These are phyloP conservation scores for Phialocephala subalpina DNA, from an alignment of 2,329 filamentous ascomycete genomes.

Conservation along the genomic window DNA sequence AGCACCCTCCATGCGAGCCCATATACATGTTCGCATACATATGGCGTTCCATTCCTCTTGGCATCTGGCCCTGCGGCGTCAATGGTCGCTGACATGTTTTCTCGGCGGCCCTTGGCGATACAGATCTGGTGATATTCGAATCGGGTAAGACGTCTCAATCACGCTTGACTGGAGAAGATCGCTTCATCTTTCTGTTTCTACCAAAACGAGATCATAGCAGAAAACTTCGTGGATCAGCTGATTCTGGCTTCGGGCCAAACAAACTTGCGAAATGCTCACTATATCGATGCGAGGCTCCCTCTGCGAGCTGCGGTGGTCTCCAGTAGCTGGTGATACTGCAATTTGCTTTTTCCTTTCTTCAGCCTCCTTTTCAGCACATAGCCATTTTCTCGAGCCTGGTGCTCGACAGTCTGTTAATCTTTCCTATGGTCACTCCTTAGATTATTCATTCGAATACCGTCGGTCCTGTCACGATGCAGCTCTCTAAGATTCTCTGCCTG, in stretches of 20 bases:
- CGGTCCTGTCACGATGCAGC: slow-evolving; percentile 17
- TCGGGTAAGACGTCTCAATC: not conserved
- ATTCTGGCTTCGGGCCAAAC: not conserved
- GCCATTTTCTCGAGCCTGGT: slow-evolving; percentile 13
- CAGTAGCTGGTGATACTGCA: no score
- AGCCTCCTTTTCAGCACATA: not conserved
- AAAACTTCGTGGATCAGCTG: not conserved
- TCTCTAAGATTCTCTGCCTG: slow-evolving; percentile 15
- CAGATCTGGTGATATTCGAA: slow-evolving; percentile 2
- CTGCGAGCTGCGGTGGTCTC: not conserved
- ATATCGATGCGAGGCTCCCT: not conserved
- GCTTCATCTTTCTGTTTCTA: slow-evolving; percentile 10
- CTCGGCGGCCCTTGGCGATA: not conserved
- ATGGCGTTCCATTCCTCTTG: slow-evolving; percentile 12
- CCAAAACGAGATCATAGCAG: slow-evolving; percentile 10
- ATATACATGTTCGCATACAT: not conserved
- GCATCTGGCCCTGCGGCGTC: not conserved
- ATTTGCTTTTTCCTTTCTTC: not conserved
- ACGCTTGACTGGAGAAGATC: slow-evolving; percentile 11
- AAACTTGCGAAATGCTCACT: not conserved
- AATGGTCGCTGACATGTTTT: not conserved
- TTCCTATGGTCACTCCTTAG: slow-evolving; percentile 17
- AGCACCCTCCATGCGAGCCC: not conserved
- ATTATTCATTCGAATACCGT: not conserved
- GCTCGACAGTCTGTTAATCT: not conserved